Conservation (phyloP, 805 yeast species). For the Komagataella ulmi region DNA sequence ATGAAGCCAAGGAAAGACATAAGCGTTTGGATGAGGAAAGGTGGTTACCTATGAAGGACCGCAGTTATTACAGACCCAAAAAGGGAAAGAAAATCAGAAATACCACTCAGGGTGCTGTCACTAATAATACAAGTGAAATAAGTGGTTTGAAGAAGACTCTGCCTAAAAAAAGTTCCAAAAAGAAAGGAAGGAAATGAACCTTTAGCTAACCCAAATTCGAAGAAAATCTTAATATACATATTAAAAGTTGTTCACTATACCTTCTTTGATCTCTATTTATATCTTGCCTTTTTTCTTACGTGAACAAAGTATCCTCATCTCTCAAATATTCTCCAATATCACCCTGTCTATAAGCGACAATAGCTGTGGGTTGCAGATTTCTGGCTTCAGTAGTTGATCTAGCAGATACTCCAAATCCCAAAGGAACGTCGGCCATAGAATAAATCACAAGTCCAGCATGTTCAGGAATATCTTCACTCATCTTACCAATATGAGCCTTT, state of each 20-base stretch:
- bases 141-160: conserved; percentile 12
- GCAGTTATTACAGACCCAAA: conserved; percentile 73
- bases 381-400: conserved; percentile 84
- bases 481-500: conserved; percentile 92
- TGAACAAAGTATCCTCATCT: conserved; percentile 92
- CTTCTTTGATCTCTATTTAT: not conserved
- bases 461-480: conserved; percentile 96
- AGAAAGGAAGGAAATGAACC: conserved; percentile 12
- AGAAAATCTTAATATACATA: conserved; percentile 5
- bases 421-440: conserved; percentile 84
- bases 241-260: conserved; percentile 2
- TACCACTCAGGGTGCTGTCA: conserved; percentile 51
- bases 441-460: conserved; percentile 91
- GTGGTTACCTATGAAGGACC: conserved; percentile 83
- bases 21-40: conserved; percentile 53
- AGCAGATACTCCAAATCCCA: conserved; percentile 93
- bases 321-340: conserved; percentile 97
- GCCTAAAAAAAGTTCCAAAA: conserved; percentile 12
- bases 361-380: conserved; percentile 82
- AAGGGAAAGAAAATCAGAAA: conserved; percentile 43
- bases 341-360: conserved; percentile 92
- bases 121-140: conserved; percentile 32
- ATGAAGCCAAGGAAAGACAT: conserved; percentile 13
- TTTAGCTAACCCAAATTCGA: conserved; percentile 1
- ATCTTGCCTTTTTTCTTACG: conserved; percentile 25